These are phyloP conservation scores for Aquilaria sinensis DNA, from an alignment of 345 rosid species.

Conservation along the genomic window DNA sequence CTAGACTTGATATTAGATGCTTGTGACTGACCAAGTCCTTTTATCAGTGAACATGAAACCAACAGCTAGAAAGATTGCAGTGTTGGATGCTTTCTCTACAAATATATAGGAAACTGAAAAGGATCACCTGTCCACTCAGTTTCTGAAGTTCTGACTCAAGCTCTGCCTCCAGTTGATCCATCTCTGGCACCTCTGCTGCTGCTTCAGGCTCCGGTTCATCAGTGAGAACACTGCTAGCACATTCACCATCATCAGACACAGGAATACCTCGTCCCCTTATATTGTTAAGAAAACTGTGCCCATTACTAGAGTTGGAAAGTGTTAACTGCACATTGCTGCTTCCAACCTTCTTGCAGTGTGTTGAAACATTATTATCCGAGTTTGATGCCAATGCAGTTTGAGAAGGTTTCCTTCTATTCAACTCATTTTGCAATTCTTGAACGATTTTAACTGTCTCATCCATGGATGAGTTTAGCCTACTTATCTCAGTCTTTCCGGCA, in stretches of 20 bases:
- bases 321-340: slow-evolving; percentile 14
- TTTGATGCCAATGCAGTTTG: slow-evolving; percentile 15
- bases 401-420: slow-evolving; percentile 41
- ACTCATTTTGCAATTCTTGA: slow-evolving; percentile 61
- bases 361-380: slow-evolving; percentile 16
- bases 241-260: slow-evolving; percentile 43
- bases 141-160: slow-evolving; percentile 77
- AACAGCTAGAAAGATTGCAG: too few species aligned
- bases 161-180: slow-evolving; percentile 76
- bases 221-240: slow-evolving; percentile 74
- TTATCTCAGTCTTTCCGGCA: slow-evolving; percentile 57
- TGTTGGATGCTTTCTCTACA: too few species aligned
- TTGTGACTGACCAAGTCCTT: too few species aligned
- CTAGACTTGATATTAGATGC: too few species aligned
- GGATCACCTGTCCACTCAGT: slow-evolving; percentile 43
- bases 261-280: slow-evolving; percentile 17
- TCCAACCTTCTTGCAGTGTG: slow-evolving; percentile 19
- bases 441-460: slow-evolving; percentile 69
- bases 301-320: slow-evolving; percentile 18
- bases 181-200: slow-evolving; percentile 37
- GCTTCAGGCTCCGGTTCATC: slow-evolving; percentile 54
- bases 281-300: slow-evolving; percentile 20
- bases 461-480: slow-evolving; percentile 48
- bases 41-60: too few species aligned
- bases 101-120: slow-evolving; percentile 3